phyloP scores from a whole-genome alignment of 1,284 basidiomycete genomes.

The Quambalaria eucalypti region DNA sequence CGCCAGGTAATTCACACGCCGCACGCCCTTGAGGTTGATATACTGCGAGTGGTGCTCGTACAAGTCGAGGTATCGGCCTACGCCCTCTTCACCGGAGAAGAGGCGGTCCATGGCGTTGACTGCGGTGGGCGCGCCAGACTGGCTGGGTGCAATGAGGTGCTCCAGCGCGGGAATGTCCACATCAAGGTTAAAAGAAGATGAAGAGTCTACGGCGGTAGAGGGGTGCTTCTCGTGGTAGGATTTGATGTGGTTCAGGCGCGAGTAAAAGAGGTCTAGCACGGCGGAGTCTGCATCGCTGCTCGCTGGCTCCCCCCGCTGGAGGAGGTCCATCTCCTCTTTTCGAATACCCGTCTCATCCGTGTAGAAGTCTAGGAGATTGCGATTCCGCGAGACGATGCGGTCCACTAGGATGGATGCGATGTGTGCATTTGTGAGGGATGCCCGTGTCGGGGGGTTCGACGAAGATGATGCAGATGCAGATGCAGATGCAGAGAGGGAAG shows the following conservation, averaged over 20 bases:
- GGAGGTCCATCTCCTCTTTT: constrained; percentile 50
- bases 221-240: constrained; percentile 94
- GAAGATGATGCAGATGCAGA: constrained; percentile 14
- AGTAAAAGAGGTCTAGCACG: constrained; percentile 60
- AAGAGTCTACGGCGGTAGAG: constrained; percentile 55
- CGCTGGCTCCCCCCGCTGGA: constrained; percentile 44
- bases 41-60: constrained; percentile 79
- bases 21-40: constrained; percentile 63
- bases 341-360: constrained; percentile 49
- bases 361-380: constrained; percentile 39
- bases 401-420: constrained; percentile 76
- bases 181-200: no score
- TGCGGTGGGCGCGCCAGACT: constrained; percentile 11
- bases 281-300: no score
- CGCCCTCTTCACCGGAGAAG: constrained; percentile 72
- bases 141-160: constrained; percentile 6
- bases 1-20: constrained; percentile 86
- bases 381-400: constrained; percentile 62
- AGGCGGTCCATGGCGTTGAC: constrained; percentile 38
- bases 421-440: constrained; percentile 57
- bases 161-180: constrained; percentile 41
- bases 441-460: constrained; percentile 18
- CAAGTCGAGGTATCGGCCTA: constrained; percentile 88
- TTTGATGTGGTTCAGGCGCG: constrained; percentile 82
- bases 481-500: constrained; percentile 8